Evolutionary conservation across 2,329 filamentous ascomycete genomes (phyloP).

Genomic region (Hymenoscyphus repandus): DNA sequence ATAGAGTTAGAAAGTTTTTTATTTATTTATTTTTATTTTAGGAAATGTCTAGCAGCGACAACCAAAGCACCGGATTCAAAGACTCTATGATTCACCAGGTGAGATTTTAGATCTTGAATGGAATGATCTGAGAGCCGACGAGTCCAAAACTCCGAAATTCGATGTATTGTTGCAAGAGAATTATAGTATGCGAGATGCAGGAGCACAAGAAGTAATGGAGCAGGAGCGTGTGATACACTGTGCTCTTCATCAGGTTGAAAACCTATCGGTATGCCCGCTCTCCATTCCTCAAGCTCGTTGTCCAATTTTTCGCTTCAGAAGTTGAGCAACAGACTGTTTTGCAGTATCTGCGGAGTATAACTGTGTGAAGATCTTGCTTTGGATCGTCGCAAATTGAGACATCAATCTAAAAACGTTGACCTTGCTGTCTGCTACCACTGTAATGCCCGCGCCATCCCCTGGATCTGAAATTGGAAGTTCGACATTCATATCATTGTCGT

Average conservation of each 20-base stretch:
- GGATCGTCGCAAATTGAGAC: constrained; percentile 86
- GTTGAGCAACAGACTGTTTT: constrained; percentile 85
- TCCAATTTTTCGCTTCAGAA: constrained; percentile 90
- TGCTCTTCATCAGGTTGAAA: constrained; percentile 96
- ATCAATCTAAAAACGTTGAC: constrained; percentile 92
- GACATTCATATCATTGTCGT: constrained; percentile 88
- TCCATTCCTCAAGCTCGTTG: constrained; percentile 87
- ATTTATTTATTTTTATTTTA: constrained; percentile 94
- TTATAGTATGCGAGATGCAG: constrained; percentile 98
- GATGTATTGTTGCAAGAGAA: constrained; percentile 92
- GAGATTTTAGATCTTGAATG: constrained; percentile 86
- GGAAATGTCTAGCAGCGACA: constrained; percentile 87
- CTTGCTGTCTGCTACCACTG: constrained; percentile 81
- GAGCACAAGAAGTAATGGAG: constrained; percentile 92
- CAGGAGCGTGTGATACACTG: constrained; percentile 81
- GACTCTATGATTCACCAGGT: constrained; percentile 85
- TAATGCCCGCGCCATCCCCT: constrained; percentile 88
- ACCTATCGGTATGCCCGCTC: constrained; percentile 89
- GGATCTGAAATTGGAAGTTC: constrained; percentile 90
- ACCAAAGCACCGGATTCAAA: constrained; percentile 92
- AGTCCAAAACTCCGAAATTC: constrained; percentile 99
- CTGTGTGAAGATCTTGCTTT: constrained; percentile 88
- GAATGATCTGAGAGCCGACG: constrained; percentile 91
- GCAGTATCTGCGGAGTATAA: constrained; percentile 90
- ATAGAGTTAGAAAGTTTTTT: constrained; percentile 62